Evolutionary conservation across 1,284 basidiomycete species (phyloP), one percentile per base, ranked within the genome.

Genomic region (Ganoderma sp.): DNA sequence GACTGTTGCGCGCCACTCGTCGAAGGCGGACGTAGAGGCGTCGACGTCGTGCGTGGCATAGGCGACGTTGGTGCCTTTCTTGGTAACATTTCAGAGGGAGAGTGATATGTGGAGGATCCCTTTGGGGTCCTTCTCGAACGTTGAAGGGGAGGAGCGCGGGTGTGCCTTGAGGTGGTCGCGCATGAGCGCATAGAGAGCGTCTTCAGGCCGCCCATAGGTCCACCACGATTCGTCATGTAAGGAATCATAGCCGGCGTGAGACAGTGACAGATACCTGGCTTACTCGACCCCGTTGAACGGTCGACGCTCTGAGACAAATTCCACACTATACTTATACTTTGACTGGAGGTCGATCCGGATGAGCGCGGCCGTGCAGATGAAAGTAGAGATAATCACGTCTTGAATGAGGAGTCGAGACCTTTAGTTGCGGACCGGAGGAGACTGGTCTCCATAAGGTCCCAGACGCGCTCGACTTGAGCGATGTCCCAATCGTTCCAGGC

Each of bases 281-380:
- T 90, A 67, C 87, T 89, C 0, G 93, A 91, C 4, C 93, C 93
- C 50, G 91, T 94, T 52, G 93, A 93, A 17, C 96, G 89, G 79
- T 96, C 95, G 42, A 98, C 97, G 73, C 98, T 98, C 79, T 98
- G 96, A 5, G 95, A 97, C n/a, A 98, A 85, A 79, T 98, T 98
- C 97, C 96, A 98, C 1, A 98, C 93, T 80, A 91, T 84, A 1
- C 92, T 94, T 28, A 28, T 28, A 28, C 25, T 28, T 28, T 28
- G 25, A 28, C 25, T 28, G 25, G 25, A 28, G 25, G 25, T 28
- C 25, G 25, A 28, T 28, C 25, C 25, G 25, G 25, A 28, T 28
- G 25, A 28, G 25, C 25, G 25, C 25, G 25, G 25, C 25, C 25
- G 25, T 28, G 25, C 25, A 28, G 71, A 66, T 63, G 25, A 64